Base-by-base conservation (phyloP, 2,329 filamentous ascomycete genomes). In the Ceratocystis colombiana region DNA sequence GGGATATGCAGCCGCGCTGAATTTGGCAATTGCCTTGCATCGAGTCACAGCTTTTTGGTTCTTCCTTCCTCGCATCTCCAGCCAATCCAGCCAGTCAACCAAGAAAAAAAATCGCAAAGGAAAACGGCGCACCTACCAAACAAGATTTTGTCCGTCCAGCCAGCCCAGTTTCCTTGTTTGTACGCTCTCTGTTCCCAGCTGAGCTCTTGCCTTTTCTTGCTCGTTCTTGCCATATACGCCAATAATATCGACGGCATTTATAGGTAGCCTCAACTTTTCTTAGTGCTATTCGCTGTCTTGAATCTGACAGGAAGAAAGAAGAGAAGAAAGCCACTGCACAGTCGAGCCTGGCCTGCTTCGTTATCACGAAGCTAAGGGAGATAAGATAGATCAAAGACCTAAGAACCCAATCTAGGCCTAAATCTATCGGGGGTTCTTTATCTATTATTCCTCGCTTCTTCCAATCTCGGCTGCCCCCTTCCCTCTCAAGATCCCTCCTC, bases 391-490 rank as follows among this genome's bases (percentile, higher is more conserved):
- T 25, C 48, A 28, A 15, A 8, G 48, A 28, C 48, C 20, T 22
- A 10, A 28, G 10, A 53, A 53, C 22, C 22, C 48, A 53, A 28
- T 53, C 22, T 25, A 4, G 5, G 48, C 22, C 48, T 53, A 10
- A 28, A 59, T 57, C 20, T 57, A n/a, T 30, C 17, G 55, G 25
- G 55, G 55, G 55, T 37, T 59, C 25, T 30, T n/a, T 59, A 37
- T 59, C 55, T 5, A 37, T 37, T 37, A n/a, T 37, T 30, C 3
- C 28, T 37, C 30, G 20, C 28, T 59, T 59, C 12, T n/a, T 59
- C 30, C 55, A 59, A 59, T 59, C n/a, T 59, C 55, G 55, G 15
- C 55, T 59, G 37, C 28, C 25, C 55, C 55, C 30, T 28, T n/a
- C 48, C 48, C 48, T 22, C 48, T 5, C 4, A 20, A 10, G 7